phyloP scores from a whole-genome alignment of 176 grass and related monocot species.

The Saccharum spontaneum region DNA sequence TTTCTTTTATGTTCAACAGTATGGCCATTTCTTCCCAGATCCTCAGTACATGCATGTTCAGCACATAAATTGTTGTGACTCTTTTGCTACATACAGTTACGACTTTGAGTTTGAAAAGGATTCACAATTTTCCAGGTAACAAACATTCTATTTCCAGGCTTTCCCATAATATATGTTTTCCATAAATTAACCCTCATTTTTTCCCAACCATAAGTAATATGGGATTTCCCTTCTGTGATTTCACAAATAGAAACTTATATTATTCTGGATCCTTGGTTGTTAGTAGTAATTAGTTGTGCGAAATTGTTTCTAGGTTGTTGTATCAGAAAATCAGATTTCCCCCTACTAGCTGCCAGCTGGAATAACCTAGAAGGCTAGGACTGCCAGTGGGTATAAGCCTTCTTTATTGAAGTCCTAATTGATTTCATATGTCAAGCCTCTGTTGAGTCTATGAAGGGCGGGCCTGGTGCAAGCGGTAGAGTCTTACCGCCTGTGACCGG shows the following conservation, averaged over 20 bases:
- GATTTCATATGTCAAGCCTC: not conserved
- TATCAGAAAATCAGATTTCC: not conserved
- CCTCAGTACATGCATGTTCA: slow-evolving; percentile 98
- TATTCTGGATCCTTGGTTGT: not conserved
- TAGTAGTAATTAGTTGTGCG: not conserved
- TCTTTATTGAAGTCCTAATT: not conserved
- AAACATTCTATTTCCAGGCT: slow-evolving; percentile 5
- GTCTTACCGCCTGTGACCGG: too few relatives aligned
- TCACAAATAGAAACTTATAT: slow-evolving; percentile 7
- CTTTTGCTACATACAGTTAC: slow-evolving; percentile 89
- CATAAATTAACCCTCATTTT: slow-evolving; percentile 25
- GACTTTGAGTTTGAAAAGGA: slow-evolving; percentile 85
- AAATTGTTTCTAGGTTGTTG: not conserved
- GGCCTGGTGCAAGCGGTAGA: too few relatives aligned
- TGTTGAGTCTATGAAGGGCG: not conserved
- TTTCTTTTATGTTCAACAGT: slow-evolving; percentile 54
- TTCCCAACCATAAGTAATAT: slow-evolving; percentile 4
- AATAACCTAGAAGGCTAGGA: slow-evolving; percentile 15
- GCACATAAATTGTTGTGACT: slow-evolving; percentile 95
- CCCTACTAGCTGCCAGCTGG: not conserved
- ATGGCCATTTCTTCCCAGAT: slow-evolving; percentile 97
- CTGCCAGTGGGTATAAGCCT: not conserved
- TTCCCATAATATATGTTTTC: slow-evolving; percentile 23
- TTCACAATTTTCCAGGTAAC: slow-evolving; percentile 83
- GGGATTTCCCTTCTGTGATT: not conserved